Base-by-base conservation (phyloP, 352 stramenopile species). In the Phytopythium mirpurense region DNA sequence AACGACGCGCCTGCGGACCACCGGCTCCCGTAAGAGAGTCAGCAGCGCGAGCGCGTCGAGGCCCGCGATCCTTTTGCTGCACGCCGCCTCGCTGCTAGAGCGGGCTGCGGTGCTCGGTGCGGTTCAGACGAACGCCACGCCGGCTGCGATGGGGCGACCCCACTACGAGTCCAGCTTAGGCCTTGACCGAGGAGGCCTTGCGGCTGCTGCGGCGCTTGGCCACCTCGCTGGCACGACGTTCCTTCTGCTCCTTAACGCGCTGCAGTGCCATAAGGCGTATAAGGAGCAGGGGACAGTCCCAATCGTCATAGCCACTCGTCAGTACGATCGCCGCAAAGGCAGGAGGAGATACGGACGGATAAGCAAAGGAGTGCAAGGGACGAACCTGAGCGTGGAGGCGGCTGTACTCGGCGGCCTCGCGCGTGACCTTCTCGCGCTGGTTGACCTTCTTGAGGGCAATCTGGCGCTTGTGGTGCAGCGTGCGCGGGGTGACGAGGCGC, bases 171-270 rank as follows among this genome's bases (percentile, higher is more conserved):
- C 36, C 56, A 70, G 76, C 69, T 88, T 93, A 90, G 51, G 87
- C 81, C 78, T 97, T 95, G 50, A 94, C 80, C 74, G 88, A 94
- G 68, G 81, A 89, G 87, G 54, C 81, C 95, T 98, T 89, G 77
- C 97, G 93, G 68, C 95, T 98, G 75, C 90, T 98, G 77, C 97
- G 89, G 82, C 97, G 93, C 94, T 99, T 99, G 70, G 91, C 96
- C 70, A 99, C 95, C 65, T 98, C 90, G 67, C 93, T 98, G 74
- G 95, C 90, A 85, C 95, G 86, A 74, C 94, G 90, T 77, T 98
- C 96, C 85, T 98, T 98, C 82, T 98, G 89, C 83, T 99, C 96
- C 74, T 98, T 98, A 75, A 98, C 79, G 79, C 96, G 86, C 88
- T 98, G 92, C 70, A 98, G 95, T 95, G 85, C 85, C 85, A 93